Evolutionary conservation across 2,329 filamentous ascomycete species (phyloP).

Genomic region (Shiraia sp.): DNA sequence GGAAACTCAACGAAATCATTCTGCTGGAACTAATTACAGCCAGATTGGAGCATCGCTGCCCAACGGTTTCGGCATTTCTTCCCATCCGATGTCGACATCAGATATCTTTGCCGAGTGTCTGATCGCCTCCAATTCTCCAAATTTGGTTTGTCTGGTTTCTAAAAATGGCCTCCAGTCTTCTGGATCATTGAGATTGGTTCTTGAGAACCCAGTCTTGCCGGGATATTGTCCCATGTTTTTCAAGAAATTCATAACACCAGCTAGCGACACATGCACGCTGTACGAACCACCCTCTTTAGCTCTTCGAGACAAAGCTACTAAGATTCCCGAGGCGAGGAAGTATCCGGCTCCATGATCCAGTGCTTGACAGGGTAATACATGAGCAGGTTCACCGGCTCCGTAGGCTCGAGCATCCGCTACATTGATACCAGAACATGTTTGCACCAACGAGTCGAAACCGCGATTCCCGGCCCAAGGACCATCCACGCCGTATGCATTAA

Average conservation of each 20-base stretch:
- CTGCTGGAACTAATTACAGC: conserved; percentile 21
- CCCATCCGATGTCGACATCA: conserved; percentile 53
- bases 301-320: conserved; percentile 56
- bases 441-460: conserved; percentile 61
- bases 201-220: conserved; percentile 50
- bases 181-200: conserved; percentile 35
- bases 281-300: conserved; percentile 53
- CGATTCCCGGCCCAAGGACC: conserved; percentile 54
- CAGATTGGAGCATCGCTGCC: conserved; percentile 54
- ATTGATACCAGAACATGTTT: conserved; percentile 61
- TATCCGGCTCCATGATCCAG: conserved; percentile 62
- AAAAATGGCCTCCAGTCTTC: conserved; percentile 43
- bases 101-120: conserved; percentile 55
- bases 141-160: conserved; percentile 51
- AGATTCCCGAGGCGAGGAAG: conserved; percentile 58
- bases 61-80: conserved; percentile 55
- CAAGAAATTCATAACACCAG: conserved; percentile 60
- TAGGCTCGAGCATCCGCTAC: conserved; percentile 57
- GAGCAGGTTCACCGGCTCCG: conserved; percentile 45
- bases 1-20: too few relatives aligned
- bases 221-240: conserved; percentile 58
- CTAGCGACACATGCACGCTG: conserved; percentile 60
- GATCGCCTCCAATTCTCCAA: conserved; percentile 54
- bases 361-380: conserved; percentile 57
- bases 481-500: conserved; percentile 57